phyloP scores from a whole-genome alignment of 148 eudicot species.

The Vaccinium myrtillus region DNA sequence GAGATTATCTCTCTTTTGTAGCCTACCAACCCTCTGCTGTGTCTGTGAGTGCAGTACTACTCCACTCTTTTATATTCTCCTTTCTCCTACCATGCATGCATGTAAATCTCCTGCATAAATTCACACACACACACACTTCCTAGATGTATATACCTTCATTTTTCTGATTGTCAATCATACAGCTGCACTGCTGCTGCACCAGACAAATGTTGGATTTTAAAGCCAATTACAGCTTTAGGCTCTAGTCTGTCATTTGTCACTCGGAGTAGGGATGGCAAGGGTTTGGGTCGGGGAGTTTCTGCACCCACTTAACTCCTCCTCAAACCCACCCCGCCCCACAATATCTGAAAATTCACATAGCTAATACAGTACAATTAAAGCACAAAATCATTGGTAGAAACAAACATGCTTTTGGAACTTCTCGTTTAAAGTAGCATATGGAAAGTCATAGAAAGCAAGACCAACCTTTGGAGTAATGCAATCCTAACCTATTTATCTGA shows the following conservation, averaged over 20 bases:
- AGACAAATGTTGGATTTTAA: not conserved
- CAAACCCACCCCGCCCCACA: not conserved
- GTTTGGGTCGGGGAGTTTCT: not conserved
- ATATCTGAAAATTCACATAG: not conserved
- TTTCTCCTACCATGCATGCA: not conserved
- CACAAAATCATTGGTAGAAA: not conserved
- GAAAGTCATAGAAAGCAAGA: not conserved
- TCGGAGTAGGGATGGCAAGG: not conserved
- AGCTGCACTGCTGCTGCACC: not conserved
- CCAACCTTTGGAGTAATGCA: not conserved
- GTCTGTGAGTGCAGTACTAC: conserved; percentile 32
- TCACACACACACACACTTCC: not conserved
- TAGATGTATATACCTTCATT: not conserved
- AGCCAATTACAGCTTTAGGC: not conserved
- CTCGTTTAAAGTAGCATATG: not conserved
- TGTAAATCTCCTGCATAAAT: not conserved
- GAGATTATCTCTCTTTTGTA: conserved; percentile 54
- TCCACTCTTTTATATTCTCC: not conserved
- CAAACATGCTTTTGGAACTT: not conserved
- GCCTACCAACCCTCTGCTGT: conserved; percentile 81
- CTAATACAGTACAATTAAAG: not conserved
- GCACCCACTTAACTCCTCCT: not conserved
- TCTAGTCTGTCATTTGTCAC: not conserved
- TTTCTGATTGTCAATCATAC: not conserved
- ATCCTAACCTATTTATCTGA: not conserved